Conservation (phyloP, 2,329 filamentous ascomycete genomes). For the Cladosporium colombiae region DNA sequence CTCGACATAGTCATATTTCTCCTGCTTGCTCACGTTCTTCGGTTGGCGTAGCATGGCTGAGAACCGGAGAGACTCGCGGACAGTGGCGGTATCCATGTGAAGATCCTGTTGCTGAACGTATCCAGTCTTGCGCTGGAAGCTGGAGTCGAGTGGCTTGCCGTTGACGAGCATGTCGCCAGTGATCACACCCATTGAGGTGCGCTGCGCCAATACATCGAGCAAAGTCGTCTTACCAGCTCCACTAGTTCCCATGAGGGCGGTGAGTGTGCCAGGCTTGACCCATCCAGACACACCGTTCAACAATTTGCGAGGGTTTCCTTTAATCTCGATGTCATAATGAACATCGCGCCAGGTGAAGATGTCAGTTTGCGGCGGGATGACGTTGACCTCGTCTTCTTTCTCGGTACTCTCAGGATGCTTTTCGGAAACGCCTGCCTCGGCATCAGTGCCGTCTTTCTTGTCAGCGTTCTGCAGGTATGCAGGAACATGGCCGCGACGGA, state of each 20-base stretch:
- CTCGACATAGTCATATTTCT: slow-evolving; percentile 68
- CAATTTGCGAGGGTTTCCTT: slow-evolving; percentile 47
- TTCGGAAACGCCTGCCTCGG: slow-evolving; percentile 37
- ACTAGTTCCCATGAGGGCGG: slow-evolving; percentile 55
- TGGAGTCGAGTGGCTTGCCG: slow-evolving; percentile 53
- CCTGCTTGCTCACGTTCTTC: slow-evolving; percentile 55
- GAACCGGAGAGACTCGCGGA: slow-evolving; percentile 66
- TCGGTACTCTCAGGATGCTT: slow-evolving; percentile 28
- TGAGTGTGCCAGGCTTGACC: slow-evolving; percentile 52
- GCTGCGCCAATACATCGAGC: slow-evolving; percentile 70
- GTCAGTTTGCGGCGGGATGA: slow-evolving; percentile 45
- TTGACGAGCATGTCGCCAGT: slow-evolving; percentile 64
- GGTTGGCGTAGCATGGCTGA: slow-evolving; percentile 65
- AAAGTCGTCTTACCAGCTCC: slow-evolving; percentile 86
- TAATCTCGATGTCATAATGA: slow-evolving; percentile 52
- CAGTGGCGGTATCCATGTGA: slow-evolving; percentile 62
- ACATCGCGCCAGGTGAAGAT: slow-evolving; percentile 57
- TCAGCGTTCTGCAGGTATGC: slow-evolving; percentile 39
- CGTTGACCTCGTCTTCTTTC: slow-evolving; percentile 38
- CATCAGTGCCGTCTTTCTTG: slow-evolving; percentile 38
- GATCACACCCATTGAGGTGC: slow-evolving; percentile 67
- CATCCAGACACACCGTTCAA: slow-evolving; percentile 52
- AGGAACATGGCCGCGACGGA: slow-evolving; percentile 49
- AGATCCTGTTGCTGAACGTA: slow-evolving; percentile 68
- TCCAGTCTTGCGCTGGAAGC: slow-evolving; percentile 64